Base-by-base conservation (phyloP, 495 filamentous ascomycete genomes). In the Annulohypoxylon maeteangense region DNA sequence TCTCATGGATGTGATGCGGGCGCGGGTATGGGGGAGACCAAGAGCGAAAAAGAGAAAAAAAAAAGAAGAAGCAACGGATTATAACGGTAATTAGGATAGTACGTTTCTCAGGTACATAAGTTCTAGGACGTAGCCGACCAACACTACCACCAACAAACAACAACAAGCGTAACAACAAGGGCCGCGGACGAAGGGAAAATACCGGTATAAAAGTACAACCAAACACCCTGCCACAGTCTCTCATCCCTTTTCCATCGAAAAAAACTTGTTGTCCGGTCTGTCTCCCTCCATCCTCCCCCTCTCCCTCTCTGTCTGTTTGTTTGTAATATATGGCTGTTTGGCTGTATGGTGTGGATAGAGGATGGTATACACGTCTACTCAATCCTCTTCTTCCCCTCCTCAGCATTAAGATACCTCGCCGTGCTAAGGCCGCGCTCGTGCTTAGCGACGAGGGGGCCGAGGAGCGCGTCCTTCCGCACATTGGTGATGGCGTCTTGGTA, bases 301-400 rank as follows among this genome's bases (percentile, higher is more conserved):
- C n/a, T n/a, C n/a, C 16, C 40, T 44, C 1, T 36, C 32, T 36
- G 16, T 20, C 6, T 44, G 40, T 8, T 4, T 44, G n/a, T 44
- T n/a, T n/a, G n/a, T n/a, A n/a, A n/a, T n/a, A n/a, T n/a, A n/a
- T 36, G 16, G 7, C 6, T 44, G 40, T 8, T 4, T 44, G n/a
- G 18, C 4, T 20, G 38, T 44, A 44, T 44, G 16, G n/a, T 3
- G 12, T 44, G 40, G 14, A 18, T 44, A 2, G 14, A 44, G 18
- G 16, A 1, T 5, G 18, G 16, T 18, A 7, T 7, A 11, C 20
- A 3, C 29, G 12, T 47, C 18, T 67, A 97, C 77, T 97, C 94
- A 69, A 95, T 93, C 81, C 95, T 92, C 83, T 97, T 97, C 85
- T 98, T 98, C 16, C 95, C 95, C 75, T 98, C 95, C 78, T 98